Conservation (phyloP, 192 early-diverging fungal species). For the Podochytrium sp. region DNA sequence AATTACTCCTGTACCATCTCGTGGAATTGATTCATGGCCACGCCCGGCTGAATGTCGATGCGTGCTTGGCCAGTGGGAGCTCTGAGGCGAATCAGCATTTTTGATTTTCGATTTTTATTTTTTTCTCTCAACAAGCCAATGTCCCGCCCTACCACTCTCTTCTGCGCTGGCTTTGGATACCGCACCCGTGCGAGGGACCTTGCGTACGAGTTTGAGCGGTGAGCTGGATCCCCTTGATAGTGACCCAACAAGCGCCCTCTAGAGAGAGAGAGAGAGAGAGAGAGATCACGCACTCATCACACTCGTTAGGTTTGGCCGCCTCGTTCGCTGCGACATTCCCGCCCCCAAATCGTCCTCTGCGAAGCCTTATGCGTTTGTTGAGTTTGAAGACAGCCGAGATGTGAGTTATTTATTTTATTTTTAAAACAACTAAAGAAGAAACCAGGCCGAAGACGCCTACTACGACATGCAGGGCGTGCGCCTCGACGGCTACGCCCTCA, state of each 20-base stretch:
- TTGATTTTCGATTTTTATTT: not conserved
- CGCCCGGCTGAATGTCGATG: constrained; percentile 60
- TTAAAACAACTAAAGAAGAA: not conserved
- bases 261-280: too few relatives aligned
- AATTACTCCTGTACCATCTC: too few relatives aligned
- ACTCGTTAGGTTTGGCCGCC: constrained; percentile 42
- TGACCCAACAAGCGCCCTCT: too few relatives aligned
- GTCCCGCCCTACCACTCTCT: constrained; percentile 68
- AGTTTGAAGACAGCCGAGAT: constrained; percentile 90
- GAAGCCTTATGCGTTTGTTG: constrained; percentile 84
- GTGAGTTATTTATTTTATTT: constrained; percentile 27
- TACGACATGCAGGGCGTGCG: constrained; percentile 87
- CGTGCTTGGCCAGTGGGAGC: constrained; percentile 71
- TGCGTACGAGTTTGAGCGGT: constrained; percentile 96
- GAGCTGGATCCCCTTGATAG: too few relatives aligned
- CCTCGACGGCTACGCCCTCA: constrained; percentile 78
- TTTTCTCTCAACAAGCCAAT: constrained; percentile 15
- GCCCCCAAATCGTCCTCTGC: constrained; percentile 36
- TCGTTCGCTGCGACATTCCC: constrained; percentile 57
- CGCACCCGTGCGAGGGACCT: constrained; percentile 88
- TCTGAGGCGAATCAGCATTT: constrained; percentile 68
- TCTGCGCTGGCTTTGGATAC: constrained; percentile 79
- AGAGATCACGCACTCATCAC: not conserved
- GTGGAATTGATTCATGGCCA: constrained; percentile 52
- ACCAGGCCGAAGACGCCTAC: constrained; percentile 79